Conservation (phyloP, 2,329 filamentous ascomycete genomes). For the Claviceps capensis region DNA sequence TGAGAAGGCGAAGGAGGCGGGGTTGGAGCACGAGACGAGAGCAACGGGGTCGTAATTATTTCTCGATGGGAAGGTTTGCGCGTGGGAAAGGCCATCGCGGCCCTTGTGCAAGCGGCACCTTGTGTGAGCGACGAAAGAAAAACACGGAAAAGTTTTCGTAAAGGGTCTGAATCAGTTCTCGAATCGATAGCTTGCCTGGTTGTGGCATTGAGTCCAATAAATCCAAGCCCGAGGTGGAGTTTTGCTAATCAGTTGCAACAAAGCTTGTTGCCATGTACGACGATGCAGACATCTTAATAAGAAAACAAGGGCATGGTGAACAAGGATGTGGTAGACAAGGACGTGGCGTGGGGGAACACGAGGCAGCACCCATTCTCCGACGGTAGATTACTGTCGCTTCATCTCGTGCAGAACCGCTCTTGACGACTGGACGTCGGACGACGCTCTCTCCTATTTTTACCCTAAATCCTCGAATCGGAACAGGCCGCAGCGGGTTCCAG, state of each 20-base stretch:
- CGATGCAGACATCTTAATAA: neutral
- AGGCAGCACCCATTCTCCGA: neutral
- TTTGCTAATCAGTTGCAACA: neutral
- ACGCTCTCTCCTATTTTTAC: neutral
- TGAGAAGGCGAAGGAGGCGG: constrained; percentile 25
- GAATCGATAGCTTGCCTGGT: too few relatives aligned
- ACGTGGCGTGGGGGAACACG: neutral
- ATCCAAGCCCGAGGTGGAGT: neutral
- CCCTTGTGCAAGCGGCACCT: too few relatives aligned
- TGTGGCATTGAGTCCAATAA: neutral
- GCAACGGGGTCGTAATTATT: neutral
- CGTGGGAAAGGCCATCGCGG: too few relatives aligned
- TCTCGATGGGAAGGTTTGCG: neutral
- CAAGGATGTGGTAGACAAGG: neutral
- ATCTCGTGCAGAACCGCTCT: neutral
- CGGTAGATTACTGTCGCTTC: neutral
- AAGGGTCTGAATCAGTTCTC: too few relatives aligned
- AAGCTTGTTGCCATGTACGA: neutral
- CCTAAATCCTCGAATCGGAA: constrained; percentile 1
- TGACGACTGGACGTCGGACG: neutral
- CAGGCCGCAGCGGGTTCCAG: neutral
- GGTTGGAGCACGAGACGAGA: constrained; percentile 21
- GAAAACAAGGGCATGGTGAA: neutral
- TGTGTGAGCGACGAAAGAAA: neutral
- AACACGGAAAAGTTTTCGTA: neutral